Evolutionary conservation across 2,329 filamentous ascomycete genomes (phyloP), one percentile per base, ranked within the genome.

Genomic region (Pestalotiopsis sp.): DNA sequence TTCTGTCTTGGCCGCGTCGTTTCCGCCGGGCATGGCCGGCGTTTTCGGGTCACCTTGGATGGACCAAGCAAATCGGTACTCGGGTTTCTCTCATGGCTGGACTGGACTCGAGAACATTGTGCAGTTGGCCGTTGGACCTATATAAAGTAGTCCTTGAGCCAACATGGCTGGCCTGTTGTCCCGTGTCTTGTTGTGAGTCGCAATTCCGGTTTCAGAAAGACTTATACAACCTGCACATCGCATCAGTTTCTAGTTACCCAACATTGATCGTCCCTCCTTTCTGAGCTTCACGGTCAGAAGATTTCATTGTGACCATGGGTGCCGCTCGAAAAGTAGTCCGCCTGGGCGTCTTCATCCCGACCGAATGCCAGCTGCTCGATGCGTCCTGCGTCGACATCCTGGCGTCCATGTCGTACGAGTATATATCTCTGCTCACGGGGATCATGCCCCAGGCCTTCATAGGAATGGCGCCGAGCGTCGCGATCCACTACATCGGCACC

Each of bases 341-440:
- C 57, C 80, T 88, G 63, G 86, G 86, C 25, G 84, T 88, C 67
- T 87, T 86, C 74, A 77, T 87, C 63, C 85, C 86, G 2, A 70
- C 72, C 2, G 78, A 79, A 1, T 79, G 80, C 12, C 86, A 88
- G 70, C 75, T 86, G 9, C 82, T 88, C 20, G 86, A 88, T 74
- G 73, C 80, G 4, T 85, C 86, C 11, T 82, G 82, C 63, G 79
- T 87, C 66, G 86, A 88, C 75, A 77, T 87, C 64, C 80, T 88
- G 20, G 82, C 78, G 39, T 79, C 78, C 70, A 81, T 86, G 76
- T 82, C 80, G 68, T 77, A 80, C 68, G 80, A 83, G 63, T 87
- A 87, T 72, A 71, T 88, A 17, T 67, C 71, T 1, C 1, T 66
- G 1, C 23, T 83, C 3, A 67, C 72, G 11, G 72, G 75, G 25